Evolutionary conservation across 1,284 basidiomycete species (phyloP).

Genomic region (Amylostereum areolatum): DNA sequence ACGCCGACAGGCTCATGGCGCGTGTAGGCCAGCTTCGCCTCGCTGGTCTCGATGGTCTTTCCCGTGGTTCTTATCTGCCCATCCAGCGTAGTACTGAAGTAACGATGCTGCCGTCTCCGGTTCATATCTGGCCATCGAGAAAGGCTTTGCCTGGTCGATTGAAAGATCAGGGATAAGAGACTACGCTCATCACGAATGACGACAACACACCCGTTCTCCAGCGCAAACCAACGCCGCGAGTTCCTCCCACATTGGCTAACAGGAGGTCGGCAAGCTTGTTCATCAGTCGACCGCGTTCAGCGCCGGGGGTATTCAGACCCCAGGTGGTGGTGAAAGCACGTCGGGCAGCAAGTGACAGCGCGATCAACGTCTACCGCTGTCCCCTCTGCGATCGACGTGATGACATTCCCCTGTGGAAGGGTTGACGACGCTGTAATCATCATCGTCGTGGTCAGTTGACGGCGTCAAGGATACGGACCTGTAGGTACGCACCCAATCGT

Average conservation of each 20-base stretch:
- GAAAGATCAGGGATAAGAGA: conserved; percentile 10
- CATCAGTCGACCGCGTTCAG: conserved; percentile 57
- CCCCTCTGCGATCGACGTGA: conserved; percentile 66
- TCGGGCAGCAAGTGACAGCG: conserved; percentile 71
- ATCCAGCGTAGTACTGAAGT: conserved; percentile 73
- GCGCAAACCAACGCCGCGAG: conserved; percentile 73
- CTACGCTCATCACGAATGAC: conserved; percentile 11
- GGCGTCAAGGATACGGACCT: background rate
- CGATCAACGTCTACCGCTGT: conserved; percentile 66
- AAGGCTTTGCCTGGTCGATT: conserved; percentile 63
- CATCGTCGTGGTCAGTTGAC: conserved; percentile 1
- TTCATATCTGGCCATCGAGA: conserved; percentile 56
- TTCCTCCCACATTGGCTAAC: conserved; percentile 66
- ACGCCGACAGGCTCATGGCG: conserved; percentile 94
- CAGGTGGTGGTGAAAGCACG: conserved; percentile 72
- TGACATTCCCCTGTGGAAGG: conserved; percentile 69
- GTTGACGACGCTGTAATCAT: conserved; percentile 59
- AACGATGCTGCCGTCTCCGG: conserved; percentile 57
- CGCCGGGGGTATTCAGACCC: conserved; percentile 66
- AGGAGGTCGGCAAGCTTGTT: conserved; percentile 72
- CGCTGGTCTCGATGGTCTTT: conserved; percentile 76
- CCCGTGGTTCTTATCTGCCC: conserved; percentile 86
- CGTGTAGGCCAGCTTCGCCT: conserved; percentile 73
- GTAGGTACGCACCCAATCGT: conserved; percentile 57
- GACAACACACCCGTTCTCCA: conserved; percentile 44